Evolutionary conservation across 2,329 filamentous ascomycete genomes (phyloP), one percentile per base, ranked within the genome.

Genomic region (Byssoonygena ceratinophila): DNA sequence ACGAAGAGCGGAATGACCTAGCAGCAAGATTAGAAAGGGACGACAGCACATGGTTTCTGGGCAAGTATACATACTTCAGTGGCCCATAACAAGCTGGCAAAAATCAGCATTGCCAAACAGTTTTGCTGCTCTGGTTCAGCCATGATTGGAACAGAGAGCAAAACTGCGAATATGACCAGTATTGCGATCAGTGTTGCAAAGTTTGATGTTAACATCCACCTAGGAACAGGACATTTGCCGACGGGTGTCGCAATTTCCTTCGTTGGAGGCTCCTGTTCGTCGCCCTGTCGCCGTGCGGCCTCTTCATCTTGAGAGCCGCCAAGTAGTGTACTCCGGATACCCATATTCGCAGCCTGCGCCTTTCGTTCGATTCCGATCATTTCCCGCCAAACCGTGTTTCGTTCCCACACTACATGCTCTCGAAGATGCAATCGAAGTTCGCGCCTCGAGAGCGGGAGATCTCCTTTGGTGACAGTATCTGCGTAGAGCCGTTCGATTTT

Each of bases 331-430:
- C 85, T 82, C 20, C 80, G 73, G 47, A 86, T 74, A 39, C 92
- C 92, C 58, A 98, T 78, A 60, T 91, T 92, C 7, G 91, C 91
- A 7, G 92, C 94, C 70, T 97, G 91, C 1, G 88, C 88, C 65
- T 94, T 90, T 20, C 92, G 80, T 72, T 98, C 94, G 60, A 98
- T 91, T 50, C 91, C 92, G 66, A 98, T 98, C 81, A 98, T 92
- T 62, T 98, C 92, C 71, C 94, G 78, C 92, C 92, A 98, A 16
- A 98, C 92, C 0, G 92, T 98, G 65, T 98, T 98, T 53, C 92
- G 81, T 68, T 98, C 94, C 94, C 92, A 98, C 0, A 97, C 91
- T 18, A 98, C 90, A 67, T 98, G 92, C 70, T 98, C 94, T 53
- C 92, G 78, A 23, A 98, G 77, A 64, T 98, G 90, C 27, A 95